Evolutionary conservation across 139 green algal genomes (phyloP), one percentile per base, ranked within the genome.

Genomic region (Haematococcus sp.): DNA sequence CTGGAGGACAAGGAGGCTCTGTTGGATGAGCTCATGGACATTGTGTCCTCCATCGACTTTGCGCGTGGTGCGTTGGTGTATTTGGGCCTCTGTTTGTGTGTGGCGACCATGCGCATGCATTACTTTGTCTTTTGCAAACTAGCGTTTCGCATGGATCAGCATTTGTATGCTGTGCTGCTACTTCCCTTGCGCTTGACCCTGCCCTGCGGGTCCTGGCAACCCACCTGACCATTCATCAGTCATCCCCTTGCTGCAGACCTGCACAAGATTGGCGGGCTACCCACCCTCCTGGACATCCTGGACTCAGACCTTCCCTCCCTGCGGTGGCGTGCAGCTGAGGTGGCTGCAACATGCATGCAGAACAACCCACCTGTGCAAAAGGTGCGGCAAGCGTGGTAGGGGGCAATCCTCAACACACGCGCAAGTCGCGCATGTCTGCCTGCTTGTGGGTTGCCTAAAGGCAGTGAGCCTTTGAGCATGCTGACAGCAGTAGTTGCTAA

Each of bases 21-120:
- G 60, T 78, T 94, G 35, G 92, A 97, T 15, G 92, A 97, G 80
- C 84, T 97, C 15, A 75, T 88, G 69, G 91, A 95, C 3, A 89
- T 96, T 32, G 90, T 95, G 30, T 86, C 89, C 1, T 80, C 71
- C 68, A 87, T 97, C 1, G 90, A 97, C 75, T 81, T 87, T 72
- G 92, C 92, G 20, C 76, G 79, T 63, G 87, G 88, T 89, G 68
- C 0, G 65, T 3, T 2, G 25, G 33, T 23, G 52, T 30, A 25
- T 2, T 31, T 68, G 56, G 0, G n/a, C 23, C 2, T 31, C 30
- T 61, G 33, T 22, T 25, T 51, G 51, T 23, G 0, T 25, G 31
- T 68, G 13, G 22, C 27, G n/a, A n/a, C n/a, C n/a, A n/a, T n/a
- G n/a, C n/a, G 17, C 46, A 55, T 55, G 46, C 17, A 17, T 23